Base-by-base conservation (phyloP, 192 early-diverging fungal genomes). In the Geranomyces michiganensis region DNA sequence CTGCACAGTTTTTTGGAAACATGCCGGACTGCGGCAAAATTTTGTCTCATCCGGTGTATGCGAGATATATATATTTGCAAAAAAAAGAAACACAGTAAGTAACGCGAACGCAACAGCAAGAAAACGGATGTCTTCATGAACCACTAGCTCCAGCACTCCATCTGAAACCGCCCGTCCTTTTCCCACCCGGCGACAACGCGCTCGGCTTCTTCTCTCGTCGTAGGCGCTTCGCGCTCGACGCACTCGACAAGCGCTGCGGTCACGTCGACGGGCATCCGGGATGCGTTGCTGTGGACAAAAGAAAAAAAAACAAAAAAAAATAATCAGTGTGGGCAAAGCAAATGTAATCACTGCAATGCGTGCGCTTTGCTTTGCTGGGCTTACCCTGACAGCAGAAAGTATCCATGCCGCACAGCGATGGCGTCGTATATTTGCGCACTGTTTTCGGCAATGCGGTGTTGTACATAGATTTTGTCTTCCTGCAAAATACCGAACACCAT, bases 81-180 rank as follows among this genome's bases (percentile, higher is more conserved):
- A n/a, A n/a, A n/a, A n/a, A n/a, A n/a, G n/a, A n/a, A n/a, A n/a
- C n/a, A n/a, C n/a, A n/a, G n/a, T n/a, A n/a, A n/a, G n/a, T n/a
- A n/a, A n/a, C n/a, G n/a, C n/a, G n/a, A n/a, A n/a, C n/a, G 36
- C 10, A 7, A 10, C 36, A 41, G 17, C 51, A 26, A 53, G 15
- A 26, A 26, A 4, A 26, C 17, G 4, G 21, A 4, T 3, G 19
- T 41, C 10, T 41, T 41, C 5, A 3, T 41, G 36, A 10, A 3
- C 36, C 30, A 27, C 24, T 70, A 94, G 32, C 85, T 81, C 93
- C 93, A 97, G 67, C 91, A 92, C 63, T 97, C 95, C 47, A 92
- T 87, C 81, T 95, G 94, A 73, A 90, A 94, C 56, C 90, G 73
- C 29, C 89, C 79, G 1, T 78, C 73, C 65, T 88, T 90, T 63